Percentiles rank a stretch among this genome's conserved stretches.
phyloP scores from a whole-genome alignment of 2,329 filamentous ascomycete genomes.

The Nigrospora osmanthi region DNA sequence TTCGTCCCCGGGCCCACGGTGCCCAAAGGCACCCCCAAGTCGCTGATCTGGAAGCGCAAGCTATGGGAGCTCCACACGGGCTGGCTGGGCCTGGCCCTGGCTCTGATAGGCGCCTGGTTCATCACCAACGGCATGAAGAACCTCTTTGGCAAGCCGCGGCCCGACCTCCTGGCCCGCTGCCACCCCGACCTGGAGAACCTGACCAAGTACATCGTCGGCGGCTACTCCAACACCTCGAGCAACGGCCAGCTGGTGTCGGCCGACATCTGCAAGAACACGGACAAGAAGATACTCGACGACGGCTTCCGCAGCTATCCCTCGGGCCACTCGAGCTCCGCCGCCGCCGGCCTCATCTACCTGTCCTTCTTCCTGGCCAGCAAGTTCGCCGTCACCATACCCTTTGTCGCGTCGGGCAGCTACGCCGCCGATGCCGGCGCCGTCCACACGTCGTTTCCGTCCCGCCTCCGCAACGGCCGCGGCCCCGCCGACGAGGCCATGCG shows the following conservation, averaged over 20 bases:
- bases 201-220: conserved; percentile 54
- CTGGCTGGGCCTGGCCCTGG: conserved; percentile 72
- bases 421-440: conserved; percentile 36
- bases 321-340: conserved; percentile 68
- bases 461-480: conserved; percentile 40
- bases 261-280: conserved; percentile 63
- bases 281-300: conserved; percentile 58
- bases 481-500: conserved; percentile 26
- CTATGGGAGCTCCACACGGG: conserved; percentile 86
- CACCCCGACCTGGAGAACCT: conserved; percentile 62
- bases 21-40: conserved; percentile 51
- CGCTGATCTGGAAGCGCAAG: conserved; percentile 69
- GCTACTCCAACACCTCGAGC: conserved; percentile 39
- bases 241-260: conserved; percentile 66
- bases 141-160: conserved; percentile 61
- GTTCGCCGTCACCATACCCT: conserved; percentile 67
- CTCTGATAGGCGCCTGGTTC: conserved; percentile 65
- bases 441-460: conserved; percentile 65
- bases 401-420: conserved; percentile 44
- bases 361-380: conserved; percentile 82
- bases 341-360: conserved; percentile 76
- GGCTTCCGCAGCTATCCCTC: conserved; percentile 82
- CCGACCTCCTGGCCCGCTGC: conserved; percentile 77
- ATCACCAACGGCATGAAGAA: conserved; percentile 84
- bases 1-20: conserved; percentile 68